phyloP scores from a whole-genome alignment of 805 yeast genomes.

The Lachancea meyersii region DNA sequence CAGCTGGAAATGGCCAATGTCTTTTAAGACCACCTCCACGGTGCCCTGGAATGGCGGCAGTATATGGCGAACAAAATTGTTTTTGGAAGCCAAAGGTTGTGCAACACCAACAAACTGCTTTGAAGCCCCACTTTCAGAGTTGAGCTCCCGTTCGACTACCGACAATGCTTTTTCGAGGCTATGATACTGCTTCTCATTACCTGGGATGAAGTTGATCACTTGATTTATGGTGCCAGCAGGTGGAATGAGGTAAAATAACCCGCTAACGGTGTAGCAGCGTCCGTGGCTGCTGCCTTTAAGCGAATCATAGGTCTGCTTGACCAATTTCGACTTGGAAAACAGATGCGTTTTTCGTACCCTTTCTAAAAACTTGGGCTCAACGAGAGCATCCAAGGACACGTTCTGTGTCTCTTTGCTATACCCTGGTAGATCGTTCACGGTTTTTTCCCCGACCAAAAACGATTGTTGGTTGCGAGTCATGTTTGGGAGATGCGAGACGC shows the following conservation, averaged over 20 bases:
- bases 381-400: constrained; percentile 23
- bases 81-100: constrained; percentile 11
- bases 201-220: constrained; percentile 41
- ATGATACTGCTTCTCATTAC: constrained; percentile 32
- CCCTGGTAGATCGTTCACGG: constrained; percentile 38
- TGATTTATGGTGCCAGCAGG: constrained; percentile 48
- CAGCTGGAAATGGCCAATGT: constrained; percentile 56
- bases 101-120: constrained; percentile 28
- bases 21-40: constrained; percentile 58
- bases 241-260: constrained; percentile 50
- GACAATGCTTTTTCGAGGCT: constrained; percentile 33
- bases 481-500: constrained; percentile 54
- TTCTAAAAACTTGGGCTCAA: constrained; percentile 28
- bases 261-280: constrained; percentile 50
- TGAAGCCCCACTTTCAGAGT: constrained; percentile 26
- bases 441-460: constrained; percentile 32
- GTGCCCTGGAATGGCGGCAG: constrained; percentile 69
- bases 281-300: constrained; percentile 36
- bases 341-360: constrained; percentile 31
- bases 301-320: constrained; percentile 29
- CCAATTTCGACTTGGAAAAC: constrained; percentile 27
- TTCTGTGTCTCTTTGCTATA: constrained; percentile 19
- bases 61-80: constrained; percentile 39
- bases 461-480: constrained; percentile 53
- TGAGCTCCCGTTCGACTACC: constrained; percentile 21